A percentile compares a stretch with the other conserved stretches of the same genome.
Evolutionary conservation across 1,139 yeast species (phyloP).

Genomic region (Blastobotrys arbuscula): DNA sequence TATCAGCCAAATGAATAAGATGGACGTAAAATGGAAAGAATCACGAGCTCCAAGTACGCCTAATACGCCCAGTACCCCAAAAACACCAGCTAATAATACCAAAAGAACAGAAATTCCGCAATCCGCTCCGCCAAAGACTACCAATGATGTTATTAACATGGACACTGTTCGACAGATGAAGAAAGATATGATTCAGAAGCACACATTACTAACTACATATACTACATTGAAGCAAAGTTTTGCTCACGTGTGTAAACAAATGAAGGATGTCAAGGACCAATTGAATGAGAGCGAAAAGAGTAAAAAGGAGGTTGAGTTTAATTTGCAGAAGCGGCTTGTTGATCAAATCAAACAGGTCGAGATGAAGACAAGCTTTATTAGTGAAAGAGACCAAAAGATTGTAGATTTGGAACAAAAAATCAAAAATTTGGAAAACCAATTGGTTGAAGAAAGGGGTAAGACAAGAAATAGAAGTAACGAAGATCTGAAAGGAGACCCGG

Average conservation of each 20-base stretch:
- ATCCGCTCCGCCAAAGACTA: neutral
- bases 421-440: neutral
- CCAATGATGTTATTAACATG: slow-evolving; percentile 4
- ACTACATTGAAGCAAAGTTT: slow-evolving; percentile 17
- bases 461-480: no score
- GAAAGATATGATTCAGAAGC: slow-evolving; percentile 16
- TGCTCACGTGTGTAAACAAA: slow-evolving; percentile 17
- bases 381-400: neutral
- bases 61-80: neutral
- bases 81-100: neutral
- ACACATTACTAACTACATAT: slow-evolving; percentile 18
- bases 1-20: neutral
- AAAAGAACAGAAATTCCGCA: neutral
- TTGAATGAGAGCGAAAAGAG: slow-evolving; percentile 4
- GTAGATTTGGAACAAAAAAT: neutral
- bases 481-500: no score
- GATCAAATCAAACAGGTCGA: neutral
- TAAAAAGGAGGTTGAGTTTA: neutral
- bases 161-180: slow-evolving; percentile 16
- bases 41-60: neutral
- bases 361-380: neutral
- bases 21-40: neutral
- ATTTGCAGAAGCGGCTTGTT: neutral
- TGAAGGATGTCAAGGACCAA: slow-evolving; percentile 15
- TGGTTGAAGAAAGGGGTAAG: neutral